Base-by-base conservation (phyloP, 495 filamentous ascomycete genomes). In the Xylaria acuta region DNA sequence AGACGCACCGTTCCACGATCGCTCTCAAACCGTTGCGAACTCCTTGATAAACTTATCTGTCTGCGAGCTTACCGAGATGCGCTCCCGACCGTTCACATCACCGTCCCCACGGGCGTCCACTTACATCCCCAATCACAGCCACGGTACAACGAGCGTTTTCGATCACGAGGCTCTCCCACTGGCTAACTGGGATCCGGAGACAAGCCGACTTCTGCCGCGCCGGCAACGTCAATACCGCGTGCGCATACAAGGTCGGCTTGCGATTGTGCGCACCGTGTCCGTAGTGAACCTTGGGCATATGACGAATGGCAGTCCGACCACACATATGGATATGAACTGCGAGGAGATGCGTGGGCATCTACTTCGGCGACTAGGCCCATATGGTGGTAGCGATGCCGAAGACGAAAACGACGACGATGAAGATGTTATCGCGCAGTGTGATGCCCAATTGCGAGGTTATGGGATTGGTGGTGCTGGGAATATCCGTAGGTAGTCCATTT, bases 381-480 rank as follows among this genome's bases (percentile, higher is more conserved):
- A 18, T 32, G 53, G 38, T 38, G 74, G 40, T 62, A 71, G 34
- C 45, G 72, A 59, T 47, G n/a, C 2, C 22, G 73, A 59, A 49
- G 65, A 51, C 25, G 64, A 59, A 12, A 72, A 38, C 36, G 7
- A 40, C 73, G 75, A 63, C 25, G 74, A 60, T 3, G 73, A 59
- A 49, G 65, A 51, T 16, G 64, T 51, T 45, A 73, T 72, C 30
- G 68, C 30, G 5, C 69, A 75, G 38, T 36, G 77, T n/a, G 81
- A 83, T 64, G 60, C 76, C 7, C 81, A 82, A 65, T 73, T 83
- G 38, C 59, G 81, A 45, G 78, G 79, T 3, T 83, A 83, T 67
- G 81, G 81, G 16, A 83, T 83, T 62, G 81, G 81, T 5, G 81
- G 81, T 7, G 74, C 75, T 53, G 81, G 81, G 4, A 83, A 83